Conservation (phyloP, 75 land plant species). For the Cryptomeria japonica region DNA sequence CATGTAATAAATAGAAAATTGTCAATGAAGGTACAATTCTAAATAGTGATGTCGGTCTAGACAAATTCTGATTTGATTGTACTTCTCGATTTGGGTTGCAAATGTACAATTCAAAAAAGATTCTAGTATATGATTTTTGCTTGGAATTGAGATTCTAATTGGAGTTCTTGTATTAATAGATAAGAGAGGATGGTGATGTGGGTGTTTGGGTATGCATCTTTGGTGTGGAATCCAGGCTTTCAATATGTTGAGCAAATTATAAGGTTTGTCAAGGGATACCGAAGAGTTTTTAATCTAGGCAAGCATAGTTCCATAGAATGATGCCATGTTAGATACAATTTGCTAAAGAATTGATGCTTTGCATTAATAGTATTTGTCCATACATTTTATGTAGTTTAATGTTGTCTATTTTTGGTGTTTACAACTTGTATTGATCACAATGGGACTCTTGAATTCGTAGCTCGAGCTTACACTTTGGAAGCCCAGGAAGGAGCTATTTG, state of each 20-base stretch:
- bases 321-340: too few species aligned
- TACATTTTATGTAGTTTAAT: neutral
- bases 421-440: constrained; percentile 95
- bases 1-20: too few species aligned
- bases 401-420: neutral
- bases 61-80: too few species aligned
- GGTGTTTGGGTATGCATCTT: constrained; percentile 89
- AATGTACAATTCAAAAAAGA: too few species aligned
- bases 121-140: too few species aligned
- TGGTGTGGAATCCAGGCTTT: constrained; percentile 93
- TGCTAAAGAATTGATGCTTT: neutral
- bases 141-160: neutral
- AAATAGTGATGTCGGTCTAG: too few species aligned
- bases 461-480: too few species aligned
- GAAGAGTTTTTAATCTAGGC: constrained; percentile 84
- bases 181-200: constrained; percentile 66
- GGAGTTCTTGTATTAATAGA: neutral
- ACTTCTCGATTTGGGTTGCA: too few species aligned
- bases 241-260: constrained; percentile 69
- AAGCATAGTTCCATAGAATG: neutral
- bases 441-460: too few species aligned
- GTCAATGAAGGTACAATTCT: too few species aligned
- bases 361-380: too few species aligned
- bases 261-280: constrained; percentile 79
- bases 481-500: too few species aligned